A percentile compares a stretch with the other conserved stretches of the same genome.
Conservation (phyloP, 2,329 filamentous ascomycete genomes). For the Acrodontium crateriforme region DNA sequence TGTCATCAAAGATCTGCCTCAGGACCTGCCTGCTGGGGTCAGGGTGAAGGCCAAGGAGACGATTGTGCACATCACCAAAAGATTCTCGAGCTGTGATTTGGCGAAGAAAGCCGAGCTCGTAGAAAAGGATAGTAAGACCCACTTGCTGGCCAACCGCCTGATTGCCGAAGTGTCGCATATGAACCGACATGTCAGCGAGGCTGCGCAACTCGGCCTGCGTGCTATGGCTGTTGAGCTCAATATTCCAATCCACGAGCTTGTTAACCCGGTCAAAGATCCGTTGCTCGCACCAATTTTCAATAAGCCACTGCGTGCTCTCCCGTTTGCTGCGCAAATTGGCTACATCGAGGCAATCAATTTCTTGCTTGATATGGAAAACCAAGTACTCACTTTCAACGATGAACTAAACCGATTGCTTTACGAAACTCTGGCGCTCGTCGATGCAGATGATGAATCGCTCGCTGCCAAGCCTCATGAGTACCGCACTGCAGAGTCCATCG, state of each 20-base stretch:
- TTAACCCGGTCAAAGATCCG: conserved; percentile 79
- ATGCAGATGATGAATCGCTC: conserved; percentile 85
- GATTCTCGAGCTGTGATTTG: conserved; percentile 58
- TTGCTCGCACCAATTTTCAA: conserved; percentile 86
- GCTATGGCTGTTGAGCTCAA: conserved; percentile 67
- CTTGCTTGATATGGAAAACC: conserved; percentile 75
- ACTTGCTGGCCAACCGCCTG: conserved; percentile 69
- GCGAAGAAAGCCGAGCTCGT: conserved; percentile 67
- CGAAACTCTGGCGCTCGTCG: conserved; percentile 85
- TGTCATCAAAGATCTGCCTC: conserved; percentile 95
- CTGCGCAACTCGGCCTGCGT: conserved; percentile 66
- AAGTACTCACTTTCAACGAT: conserved; percentile 86
- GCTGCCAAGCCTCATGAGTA: conserved; percentile 90
- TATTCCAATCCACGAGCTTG: conserved; percentile 72
- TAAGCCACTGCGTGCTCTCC: conserved; percentile 83
- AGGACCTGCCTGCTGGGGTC: conserved; percentile 83
- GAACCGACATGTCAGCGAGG: conserved; percentile 87
- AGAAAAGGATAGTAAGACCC: conserved; percentile 51
- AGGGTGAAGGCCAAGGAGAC: conserved; percentile 71
- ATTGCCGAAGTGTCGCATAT: conserved; percentile 85
- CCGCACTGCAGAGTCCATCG: conserved; percentile 87
- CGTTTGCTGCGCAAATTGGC: conserved; percentile 90
- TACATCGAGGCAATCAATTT: conserved; percentile 98
- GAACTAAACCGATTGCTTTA: conserved; percentile 78
- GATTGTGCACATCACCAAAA: conserved; percentile 57